Evolutionary conservation across 371 early-diverging fungal genomes (phyloP).

Genomic region (Entomophthora muscae): DNA sequence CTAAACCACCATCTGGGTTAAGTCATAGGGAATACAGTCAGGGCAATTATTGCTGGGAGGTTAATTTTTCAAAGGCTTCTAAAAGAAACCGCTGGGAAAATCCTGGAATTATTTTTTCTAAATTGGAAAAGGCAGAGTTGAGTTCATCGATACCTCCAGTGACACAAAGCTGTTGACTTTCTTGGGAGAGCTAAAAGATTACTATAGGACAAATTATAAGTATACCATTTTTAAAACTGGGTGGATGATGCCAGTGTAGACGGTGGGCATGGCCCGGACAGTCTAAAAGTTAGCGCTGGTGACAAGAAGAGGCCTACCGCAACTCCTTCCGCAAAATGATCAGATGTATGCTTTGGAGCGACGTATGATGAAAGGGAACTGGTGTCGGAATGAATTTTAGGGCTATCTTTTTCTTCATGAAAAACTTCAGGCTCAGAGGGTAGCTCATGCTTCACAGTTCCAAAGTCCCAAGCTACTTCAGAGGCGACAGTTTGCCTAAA

Average conservation of each 20-base stretch:
- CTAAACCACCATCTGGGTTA: no score
- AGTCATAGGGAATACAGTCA: no score
- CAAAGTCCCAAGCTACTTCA: neutral
- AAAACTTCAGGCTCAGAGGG: neutral
- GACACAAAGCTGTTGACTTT: neutral
- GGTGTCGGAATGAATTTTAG: neutral
- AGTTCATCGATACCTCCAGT: neutral
- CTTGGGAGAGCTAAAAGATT: neutral
- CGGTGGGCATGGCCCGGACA: slow-evolving; percentile 3
- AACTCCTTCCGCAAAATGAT: slow-evolving; percentile 1
- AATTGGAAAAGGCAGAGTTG: neutral
- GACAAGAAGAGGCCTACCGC: neutral
- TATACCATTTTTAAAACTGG: neutral
- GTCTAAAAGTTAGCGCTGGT: neutral
- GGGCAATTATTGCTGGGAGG: neutral
- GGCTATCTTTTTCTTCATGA: neutral
- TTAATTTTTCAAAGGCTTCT: slow-evolving; percentile 4
- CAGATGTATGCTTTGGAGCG: neutral
- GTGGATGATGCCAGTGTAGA: slow-evolving; percentile 1
- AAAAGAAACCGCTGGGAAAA: slow-evolving; percentile 6
- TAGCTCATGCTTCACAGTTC: neutral
- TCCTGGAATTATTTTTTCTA: neutral
- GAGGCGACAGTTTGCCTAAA: neutral
- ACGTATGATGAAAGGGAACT: neutral
- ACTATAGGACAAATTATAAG: neutral